phyloP scores from a whole-genome alignment of 768 basidiomycete species.

The Roridomyces roridus region DNA sequence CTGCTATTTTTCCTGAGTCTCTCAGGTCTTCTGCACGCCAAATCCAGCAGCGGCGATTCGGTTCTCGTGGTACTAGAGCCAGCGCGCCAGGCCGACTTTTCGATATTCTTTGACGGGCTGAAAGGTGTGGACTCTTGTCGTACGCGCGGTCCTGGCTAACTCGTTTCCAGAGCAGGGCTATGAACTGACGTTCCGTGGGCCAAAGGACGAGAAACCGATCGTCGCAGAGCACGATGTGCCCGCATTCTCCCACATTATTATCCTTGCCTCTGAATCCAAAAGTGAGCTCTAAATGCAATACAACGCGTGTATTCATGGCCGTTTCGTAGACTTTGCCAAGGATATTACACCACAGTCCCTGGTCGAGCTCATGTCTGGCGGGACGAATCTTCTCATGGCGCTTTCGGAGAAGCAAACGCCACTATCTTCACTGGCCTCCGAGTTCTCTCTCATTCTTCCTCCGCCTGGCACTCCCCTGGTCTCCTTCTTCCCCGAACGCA shows the following conservation, averaged over 20 bases:
- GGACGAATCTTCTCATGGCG: conserved; percentile 85
- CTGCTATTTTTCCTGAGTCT: conserved; percentile 37
- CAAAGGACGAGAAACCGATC: conserved; percentile 73
- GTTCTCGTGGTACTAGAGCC: conserved; percentile 89
- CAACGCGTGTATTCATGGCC: conserved; percentile 4
- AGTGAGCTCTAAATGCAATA: conserved; percentile 49
- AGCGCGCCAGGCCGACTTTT: conserved; percentile 72
- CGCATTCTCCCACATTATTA: conserved; percentile 83
- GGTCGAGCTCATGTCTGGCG: conserved; percentile 67
- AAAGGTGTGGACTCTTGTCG: conserved; percentile 53
- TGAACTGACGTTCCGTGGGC: conserved; percentile 83
- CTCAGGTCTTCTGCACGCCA: conserved; percentile 50
- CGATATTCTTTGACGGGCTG: conserved; percentile 81
- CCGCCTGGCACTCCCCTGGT: conserved; percentile 84
- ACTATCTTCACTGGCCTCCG: conserved; percentile 79
- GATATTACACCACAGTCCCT: conserved; percentile 87
- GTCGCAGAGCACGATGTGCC: conserved; percentile 75
- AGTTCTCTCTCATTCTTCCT: conserved; percentile 90
- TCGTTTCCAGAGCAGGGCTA: conserved; percentile 73
- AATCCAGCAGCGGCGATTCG: conserved; percentile 81
- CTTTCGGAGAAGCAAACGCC: conserved; percentile 79
- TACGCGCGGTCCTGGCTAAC: conserved; percentile 10
- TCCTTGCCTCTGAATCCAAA: conserved; percentile 88
- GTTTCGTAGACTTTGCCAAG: conserved; percentile 59
- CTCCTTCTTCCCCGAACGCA: conserved; percentile 83